Evolutionary conservation across 2,329 filamentous ascomycete genomes (phyloP).

Genomic region (Apiospora rasikravindrae): DNA sequence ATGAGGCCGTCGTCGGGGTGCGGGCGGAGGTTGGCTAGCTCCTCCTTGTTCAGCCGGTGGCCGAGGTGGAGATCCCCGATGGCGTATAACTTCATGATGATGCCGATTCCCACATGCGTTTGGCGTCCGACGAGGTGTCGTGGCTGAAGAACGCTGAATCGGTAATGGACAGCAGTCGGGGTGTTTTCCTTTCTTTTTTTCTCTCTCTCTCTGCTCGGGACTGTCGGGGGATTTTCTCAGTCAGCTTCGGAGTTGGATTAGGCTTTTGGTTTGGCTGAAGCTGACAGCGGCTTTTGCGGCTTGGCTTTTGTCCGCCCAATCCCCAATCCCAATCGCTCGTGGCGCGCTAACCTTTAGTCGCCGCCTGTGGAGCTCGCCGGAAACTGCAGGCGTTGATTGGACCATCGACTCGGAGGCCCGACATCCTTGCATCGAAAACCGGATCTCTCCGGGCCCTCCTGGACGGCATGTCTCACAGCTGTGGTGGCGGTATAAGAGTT

Average conservation of each 20-base stretch:
- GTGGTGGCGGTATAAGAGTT: neutral
- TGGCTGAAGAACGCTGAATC: neutral
- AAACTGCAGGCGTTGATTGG: neutral
- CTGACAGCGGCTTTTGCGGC: neutral
- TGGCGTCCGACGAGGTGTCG: neutral
- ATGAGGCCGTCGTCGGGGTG: conserved; percentile 45
- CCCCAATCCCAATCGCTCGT: neutral
- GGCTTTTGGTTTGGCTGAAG: neutral
- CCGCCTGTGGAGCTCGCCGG: neutral
- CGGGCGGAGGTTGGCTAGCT: conserved; percentile 35
- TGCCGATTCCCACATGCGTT: neutral
- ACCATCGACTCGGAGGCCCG: neutral
- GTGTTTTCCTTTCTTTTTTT: neutral
- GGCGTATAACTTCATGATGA: conserved; percentile 41
- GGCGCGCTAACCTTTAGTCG: neutral
- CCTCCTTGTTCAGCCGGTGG: conserved; percentile 39
- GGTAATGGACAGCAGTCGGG: too few species aligned
- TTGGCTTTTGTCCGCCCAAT: neutral
- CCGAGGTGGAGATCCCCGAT: conserved; percentile 45
- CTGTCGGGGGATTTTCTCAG: neutral
- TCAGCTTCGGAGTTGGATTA: conserved; percentile 17
- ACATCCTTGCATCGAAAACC: neutral
- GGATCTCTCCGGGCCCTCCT: neutral
- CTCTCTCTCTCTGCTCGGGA: neutral
- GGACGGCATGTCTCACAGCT: neutral